phyloP scores from a whole-genome alignment of 2,329 filamentous ascomycete species.

The Oidium heveae region DNA sequence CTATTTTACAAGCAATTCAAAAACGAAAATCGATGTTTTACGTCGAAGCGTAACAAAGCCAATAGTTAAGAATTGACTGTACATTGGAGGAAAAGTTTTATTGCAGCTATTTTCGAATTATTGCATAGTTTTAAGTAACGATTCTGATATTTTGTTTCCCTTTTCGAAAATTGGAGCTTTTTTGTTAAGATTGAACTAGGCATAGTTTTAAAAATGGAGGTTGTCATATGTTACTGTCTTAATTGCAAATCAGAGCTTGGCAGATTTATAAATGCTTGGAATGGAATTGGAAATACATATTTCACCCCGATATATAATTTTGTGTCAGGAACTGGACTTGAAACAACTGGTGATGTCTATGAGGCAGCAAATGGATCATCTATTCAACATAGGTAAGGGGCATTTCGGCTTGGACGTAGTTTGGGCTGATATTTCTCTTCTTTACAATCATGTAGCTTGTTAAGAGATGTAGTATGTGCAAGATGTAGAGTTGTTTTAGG shows the following conservation, averaged over 20 bases:
- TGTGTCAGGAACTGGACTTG: slow-evolving; percentile 7
- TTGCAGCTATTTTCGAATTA: no score
- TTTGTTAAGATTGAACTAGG: not conserved
- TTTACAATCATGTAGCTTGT: slow-evolving; percentile 4
- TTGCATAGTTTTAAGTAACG: no score
- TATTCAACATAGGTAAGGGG: slow-evolving; percentile 10
- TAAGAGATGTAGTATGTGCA: slow-evolving; percentile 12
- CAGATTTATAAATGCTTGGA: slow-evolving; percentile 12
- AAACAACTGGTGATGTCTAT: slow-evolving; percentile 7
- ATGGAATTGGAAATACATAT: slow-evolving; percentile 13
- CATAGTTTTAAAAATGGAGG: slow-evolving; percentile 5
- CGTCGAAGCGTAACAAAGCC: no score
- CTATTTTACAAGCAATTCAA: no score
- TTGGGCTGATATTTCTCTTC: no score
- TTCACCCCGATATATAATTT: slow-evolving; percentile 9
- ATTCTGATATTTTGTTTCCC: no score
- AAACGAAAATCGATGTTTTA: no score
- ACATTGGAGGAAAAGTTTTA: no score
- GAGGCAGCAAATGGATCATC: slow-evolving; percentile 6
- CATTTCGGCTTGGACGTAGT: no score
- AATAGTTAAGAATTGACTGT: no score
- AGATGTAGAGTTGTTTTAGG: slow-evolving; percentile 9
- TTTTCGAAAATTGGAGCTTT: no score
- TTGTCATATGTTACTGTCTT: slow-evolving; percentile 9
- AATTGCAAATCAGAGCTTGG: slow-evolving; percentile 11